Conservation (phyloP, 2,329 filamentous ascomycete genomes). For the Keithomyces neogunnii region DNA sequence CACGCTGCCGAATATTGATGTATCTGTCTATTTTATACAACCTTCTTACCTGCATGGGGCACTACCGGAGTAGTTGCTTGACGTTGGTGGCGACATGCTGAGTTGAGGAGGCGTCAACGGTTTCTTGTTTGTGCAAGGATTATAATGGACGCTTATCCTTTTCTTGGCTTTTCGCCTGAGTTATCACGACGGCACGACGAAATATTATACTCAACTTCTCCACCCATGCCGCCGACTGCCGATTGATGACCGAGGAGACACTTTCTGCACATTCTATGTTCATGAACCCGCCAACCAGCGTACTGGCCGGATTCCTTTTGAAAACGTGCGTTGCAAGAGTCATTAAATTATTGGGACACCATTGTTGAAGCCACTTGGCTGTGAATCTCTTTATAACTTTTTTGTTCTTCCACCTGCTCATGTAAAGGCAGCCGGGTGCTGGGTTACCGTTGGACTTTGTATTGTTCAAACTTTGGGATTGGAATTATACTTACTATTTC, state of each 20-base stretch:
- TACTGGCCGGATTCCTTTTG: neutral
- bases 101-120: too few species aligned
- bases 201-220: neutral
- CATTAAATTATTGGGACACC: neutral
- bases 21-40: neutral
- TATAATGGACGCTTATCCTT: too few species aligned
- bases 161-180: too few species aligned
- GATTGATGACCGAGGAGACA: neutral
- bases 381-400: neutral
- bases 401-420: neutral
- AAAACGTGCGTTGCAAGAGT: neutral
- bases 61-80: too few species aligned
- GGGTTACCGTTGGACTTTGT: conserved; percentile 2
- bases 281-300: neutral
- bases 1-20: neutral
- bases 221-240: neutral
- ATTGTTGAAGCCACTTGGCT: neutral
- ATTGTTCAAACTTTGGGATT: neutral
- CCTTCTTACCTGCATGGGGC: too few species aligned
- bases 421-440: conserved; percentile 2
- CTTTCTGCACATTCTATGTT: neutral
- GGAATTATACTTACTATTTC: neutral
- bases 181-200: neutral
- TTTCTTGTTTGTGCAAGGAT: too few species aligned
- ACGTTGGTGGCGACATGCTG: too few species aligned